Percentiles rank a stretch among this genome's conserved stretches.
Evolutionary conservation across 371 early-diverging fungal species (phyloP).

Genomic region (Mortierella sp.): DNA sequence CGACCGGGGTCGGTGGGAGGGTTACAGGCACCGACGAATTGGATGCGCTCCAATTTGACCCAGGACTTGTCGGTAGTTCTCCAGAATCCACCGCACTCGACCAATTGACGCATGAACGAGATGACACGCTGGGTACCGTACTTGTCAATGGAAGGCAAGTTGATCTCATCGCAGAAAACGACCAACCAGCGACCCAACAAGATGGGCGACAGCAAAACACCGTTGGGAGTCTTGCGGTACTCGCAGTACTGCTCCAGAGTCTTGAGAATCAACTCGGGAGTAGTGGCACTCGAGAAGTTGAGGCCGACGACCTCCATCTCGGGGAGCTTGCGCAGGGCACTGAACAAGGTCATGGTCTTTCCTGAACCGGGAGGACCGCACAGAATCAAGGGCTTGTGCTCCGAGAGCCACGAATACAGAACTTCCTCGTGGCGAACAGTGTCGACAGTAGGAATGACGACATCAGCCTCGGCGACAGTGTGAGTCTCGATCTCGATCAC

Average conservation of each 20-base stretch:
- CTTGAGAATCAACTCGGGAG: conserved; percentile 95
- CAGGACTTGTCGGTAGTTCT: conserved; percentile 91
- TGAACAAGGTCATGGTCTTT: conserved; percentile 99
- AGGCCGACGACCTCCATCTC: conserved; percentile 98
- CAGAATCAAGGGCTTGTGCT: conserved; percentile 95
- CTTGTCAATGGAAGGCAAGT: conserved; percentile 95
- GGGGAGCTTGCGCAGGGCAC: conserved; percentile 94
- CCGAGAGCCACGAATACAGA: conserved; percentile 94
- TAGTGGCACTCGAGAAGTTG: conserved; percentile 98
- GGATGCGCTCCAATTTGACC: conserved; percentile 96
- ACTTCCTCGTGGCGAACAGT: conserved; percentile 98
- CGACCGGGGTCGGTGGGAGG: conserved; percentile 99
- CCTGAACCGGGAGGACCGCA: conserved; percentile 99
- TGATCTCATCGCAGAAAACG: conserved; percentile 99
- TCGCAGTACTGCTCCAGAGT: conserved; percentile 99
- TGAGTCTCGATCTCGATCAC: conserved; percentile 97
- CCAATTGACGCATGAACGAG: conserved; percentile 95
- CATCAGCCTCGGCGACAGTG: conserved; percentile 92
- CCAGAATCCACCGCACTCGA: conserved; percentile 98
- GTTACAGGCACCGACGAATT: conserved; percentile 99
- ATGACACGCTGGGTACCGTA: conserved; percentile 99
- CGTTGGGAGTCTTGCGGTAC: conserved; percentile 96
- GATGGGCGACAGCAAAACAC: conserved; percentile 90
- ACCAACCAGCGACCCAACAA: conserved; percentile 96
- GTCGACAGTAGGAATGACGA: conserved; percentile 98